Base-by-base conservation (phyloP, 2,329 filamentous ascomycete species). In the Claviceps monticola region DNA sequence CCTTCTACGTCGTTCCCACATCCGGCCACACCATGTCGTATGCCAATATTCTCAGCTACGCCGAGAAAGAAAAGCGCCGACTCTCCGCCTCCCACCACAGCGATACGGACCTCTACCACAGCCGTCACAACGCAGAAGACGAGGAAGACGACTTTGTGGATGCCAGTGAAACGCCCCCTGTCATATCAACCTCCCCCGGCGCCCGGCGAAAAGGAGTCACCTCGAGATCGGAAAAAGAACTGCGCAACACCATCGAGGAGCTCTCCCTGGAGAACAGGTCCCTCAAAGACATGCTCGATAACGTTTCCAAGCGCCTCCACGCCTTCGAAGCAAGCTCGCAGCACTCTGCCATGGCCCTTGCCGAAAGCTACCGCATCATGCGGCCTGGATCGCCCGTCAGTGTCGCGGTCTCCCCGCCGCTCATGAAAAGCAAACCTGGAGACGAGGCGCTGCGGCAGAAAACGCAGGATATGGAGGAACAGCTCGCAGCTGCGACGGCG, bases 281-380 rank as follows among this genome's bases (percentile, higher is more conserved):
- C 9, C 75, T 97, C 49, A 91, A 93, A 61, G 80, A 85, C 53
- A 82, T 89, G 59, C 80, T 95, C 8, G 90, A 97, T 66, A 88
- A 88, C 48, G 78, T 96, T 38, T 87, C 86, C 56, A 87, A 85
- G 59, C 81, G 91, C 0, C 77, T 98, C n/a, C 86, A 93, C 60
- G 85, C 89, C 56, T 98, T 95, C 70, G 91, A 98, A 67, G 83
- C 88, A 41, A 90, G 88, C 60, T 88, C 89, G 0, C 93, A 97
- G 68, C 88, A 84, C 56, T 90, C 86, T 39, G 87, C 85, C 50
- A 79, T 90, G 68, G 88, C 88, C 3, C 76, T 97, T 37, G 87
- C 90, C 14, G 88, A 96, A 64, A 95, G 88, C 58, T 82, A 82
- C 64, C 73, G 80, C n/a, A 65, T 83, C 5, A 76, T 80, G 67